Evolutionary conservation across 1,284 basidiomycete genomes (phyloP), one percentile per base, ranked within the genome.

Genomic region (Malassezia globosa): DNA sequence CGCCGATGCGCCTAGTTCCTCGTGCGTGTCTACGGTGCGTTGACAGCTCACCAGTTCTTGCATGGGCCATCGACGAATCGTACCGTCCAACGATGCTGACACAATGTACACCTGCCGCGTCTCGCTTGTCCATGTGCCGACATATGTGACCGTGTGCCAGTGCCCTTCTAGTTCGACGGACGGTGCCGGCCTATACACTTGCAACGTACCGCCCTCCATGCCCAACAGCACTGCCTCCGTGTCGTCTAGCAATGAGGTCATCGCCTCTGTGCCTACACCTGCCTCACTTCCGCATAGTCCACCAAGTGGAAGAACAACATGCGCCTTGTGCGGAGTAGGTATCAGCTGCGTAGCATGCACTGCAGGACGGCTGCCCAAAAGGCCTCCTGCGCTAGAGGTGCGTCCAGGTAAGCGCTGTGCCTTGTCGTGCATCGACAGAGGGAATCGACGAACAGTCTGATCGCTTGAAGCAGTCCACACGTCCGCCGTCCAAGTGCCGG

Each of bases 111-210:
- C 29, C 29, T 31, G 29, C 11, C 11, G 29, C 29, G 29, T 31
- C n/a, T n/a, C n/a, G n/a, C n/a, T n/a, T 16, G 29, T 31, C 53
- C 56, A 64, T 7, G 41, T 16, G 8, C 45, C 42, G 10, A 64
- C 31, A 1, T 53, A 39, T 16, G 52, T 54, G 27, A 63, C 38
- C 34, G 64, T 60, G 45, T 66, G 60, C 62, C 62, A 66, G 41
- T 66, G 64, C 4, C 47, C 61, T 34, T 64, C 64, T 3, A 58
- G 35, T 7, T 26, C 44, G 7, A 18, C 26, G 18, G n/a, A 35
- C 26, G 33, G 33, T 8, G 22, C 27, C 13, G 11, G n/a, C 10
- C 16, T 10, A 39, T 43, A 52, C 21, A 47, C 39, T 11, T 31
- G 24, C 16, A 52, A 7, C 7, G 26, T 35, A 25, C 50, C 50